Percentiles rank a stretch among this genome's conserved stretches.
phyloP scores from a whole-genome alignment of 208 protist genomes.

The Porcisia deanei region DNA sequence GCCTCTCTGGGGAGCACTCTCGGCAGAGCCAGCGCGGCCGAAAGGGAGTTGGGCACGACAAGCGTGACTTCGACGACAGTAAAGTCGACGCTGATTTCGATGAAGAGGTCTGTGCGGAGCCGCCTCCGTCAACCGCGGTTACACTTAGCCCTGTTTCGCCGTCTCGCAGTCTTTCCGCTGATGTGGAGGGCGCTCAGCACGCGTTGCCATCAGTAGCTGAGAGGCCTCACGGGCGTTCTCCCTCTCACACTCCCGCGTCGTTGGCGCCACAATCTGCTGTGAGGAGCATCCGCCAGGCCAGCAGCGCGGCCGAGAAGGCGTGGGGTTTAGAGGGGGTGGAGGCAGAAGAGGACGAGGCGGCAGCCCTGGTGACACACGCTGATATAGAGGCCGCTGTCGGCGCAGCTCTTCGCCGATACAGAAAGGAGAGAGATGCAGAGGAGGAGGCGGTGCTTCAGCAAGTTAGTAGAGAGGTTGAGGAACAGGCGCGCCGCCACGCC shows the following conservation, averaged over 20 bases:
- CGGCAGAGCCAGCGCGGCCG: not conserved
- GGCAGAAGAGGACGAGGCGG: not conserved
- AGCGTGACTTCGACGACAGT: not conserved
- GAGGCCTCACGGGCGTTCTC: not conserved
- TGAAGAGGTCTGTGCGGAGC: not conserved
- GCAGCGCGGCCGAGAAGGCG: not conserved
- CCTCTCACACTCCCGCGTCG: not conserved
- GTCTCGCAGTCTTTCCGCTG: conserved; percentile 40
- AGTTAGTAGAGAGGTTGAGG: conserved; percentile 68
- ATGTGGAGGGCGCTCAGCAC: conserved; percentile 35
- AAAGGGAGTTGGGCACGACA: not conserved
- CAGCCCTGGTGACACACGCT: conserved; percentile 37
- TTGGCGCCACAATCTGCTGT: not conserved
- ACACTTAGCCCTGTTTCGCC: conserved; percentile 14
- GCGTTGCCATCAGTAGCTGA: not conserved
- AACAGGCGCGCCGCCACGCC: conserved; percentile 46
- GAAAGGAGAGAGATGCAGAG: conserved; percentile 64
- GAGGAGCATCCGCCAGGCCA: not conserved
- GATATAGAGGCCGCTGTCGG: conserved; percentile 38
- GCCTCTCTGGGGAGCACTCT: not conserved
- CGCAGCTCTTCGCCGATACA: conserved; percentile 52
- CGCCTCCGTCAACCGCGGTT: not conserved
- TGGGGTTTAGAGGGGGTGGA: not conserved
- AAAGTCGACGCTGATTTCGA: not conserved
- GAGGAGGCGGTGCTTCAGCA: conserved; percentile 69